Base-by-base conservation (phyloP, 2,329 filamentous ascomycete species). In the Aspergillaceae sp. region DNA sequence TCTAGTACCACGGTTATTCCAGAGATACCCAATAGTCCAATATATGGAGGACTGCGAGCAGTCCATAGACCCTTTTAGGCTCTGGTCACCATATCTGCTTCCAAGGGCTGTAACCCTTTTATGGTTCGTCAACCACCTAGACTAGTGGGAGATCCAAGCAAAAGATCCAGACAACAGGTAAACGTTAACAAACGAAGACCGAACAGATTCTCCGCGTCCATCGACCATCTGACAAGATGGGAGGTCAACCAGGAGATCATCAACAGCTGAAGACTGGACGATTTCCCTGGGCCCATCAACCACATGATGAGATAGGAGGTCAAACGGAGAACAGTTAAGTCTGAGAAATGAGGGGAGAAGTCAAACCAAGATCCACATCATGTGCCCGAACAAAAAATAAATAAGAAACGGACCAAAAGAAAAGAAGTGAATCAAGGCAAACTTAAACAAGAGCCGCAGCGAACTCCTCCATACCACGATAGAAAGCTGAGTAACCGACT, bases 391-490 rank as follows among this genome's bases (percentile, higher is more conserved):
- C 30, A 42, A 29, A 48, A 43, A 28, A 28, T 29, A 32, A 38
- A 28, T 32, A 9, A 32, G 30, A 32, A 5, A 9, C 30, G 5
- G 30, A 32, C 5, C 5, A 32, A 32, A 5, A 6, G 6, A 9
- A 32, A 32, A 32, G 8, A 5, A 32, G 10, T 29, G 38, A 19
- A 42, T 42, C 30, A 11, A 36, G 33, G 30, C 40, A 27, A 19
- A 29, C 45, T 35, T 47, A 51, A 44, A 46, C 47, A 30, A 49
- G 26, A 29, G 49, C 45, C 42, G 48, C 42, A 29, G 47, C 44
- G 29, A 56, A 57, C 29, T 54, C 53, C 7, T 53, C 47, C 10
- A 56, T 41, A 28, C 49, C 43, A 11, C 44, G 47, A 3, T 41
- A 35, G 44, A 56, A 58, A 8, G 49, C 35, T 33, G 33, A 5